Evolutionary conservation across 164 flowering plant genomes (phyloP), one percentile per base, ranked within the genome.

Genomic region (Stephania cephalantha): DNA sequence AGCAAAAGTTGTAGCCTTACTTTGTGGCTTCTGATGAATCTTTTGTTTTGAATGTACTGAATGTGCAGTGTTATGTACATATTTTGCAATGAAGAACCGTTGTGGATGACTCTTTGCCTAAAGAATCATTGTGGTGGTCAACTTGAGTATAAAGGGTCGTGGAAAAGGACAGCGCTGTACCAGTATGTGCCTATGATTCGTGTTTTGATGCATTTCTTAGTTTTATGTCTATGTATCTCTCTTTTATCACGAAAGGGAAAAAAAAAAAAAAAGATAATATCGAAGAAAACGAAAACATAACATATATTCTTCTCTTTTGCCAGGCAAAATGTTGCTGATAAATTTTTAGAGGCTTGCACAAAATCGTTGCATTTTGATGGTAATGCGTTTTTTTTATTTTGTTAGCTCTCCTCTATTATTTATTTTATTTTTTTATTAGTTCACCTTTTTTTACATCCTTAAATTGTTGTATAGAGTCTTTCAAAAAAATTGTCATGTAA

Each of bases 41-140:
- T 50, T 50, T 50, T 50, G 55, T 15, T 50, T 50, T 15, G 11
- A 50, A 50, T 50, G 15, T 50, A 50, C 4, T 44, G 9, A 44
- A 12, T 73, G 44, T 87, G 87, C 88, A 95, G 99, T 87, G 98
- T 90, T 68, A 86, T 93, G 92, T 95, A 93, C 82, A 87, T 90
- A 29, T 76, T 95, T 7, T 93, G 98, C 88, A 93, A 93, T 75
- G 99, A 95, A 82, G 99, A 95, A 69, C 99, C 99, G 10, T 85
- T 95, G 0, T 95, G 99, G 99, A 91, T 93, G 99, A 82, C 74
- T 75, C 75, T 91, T 46, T 95, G 97, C 82, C 82, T 95, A 31
- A 82, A 71, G 64, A 84, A 48, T 71, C 81, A 65, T 29, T 81
- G 71, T 42, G 90, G 72, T 42, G 90, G 90, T 75, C 82, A 72